Conservation (phyloP, 768 basidiomycete genomes). For the Termitomyces heimii region DNA sequence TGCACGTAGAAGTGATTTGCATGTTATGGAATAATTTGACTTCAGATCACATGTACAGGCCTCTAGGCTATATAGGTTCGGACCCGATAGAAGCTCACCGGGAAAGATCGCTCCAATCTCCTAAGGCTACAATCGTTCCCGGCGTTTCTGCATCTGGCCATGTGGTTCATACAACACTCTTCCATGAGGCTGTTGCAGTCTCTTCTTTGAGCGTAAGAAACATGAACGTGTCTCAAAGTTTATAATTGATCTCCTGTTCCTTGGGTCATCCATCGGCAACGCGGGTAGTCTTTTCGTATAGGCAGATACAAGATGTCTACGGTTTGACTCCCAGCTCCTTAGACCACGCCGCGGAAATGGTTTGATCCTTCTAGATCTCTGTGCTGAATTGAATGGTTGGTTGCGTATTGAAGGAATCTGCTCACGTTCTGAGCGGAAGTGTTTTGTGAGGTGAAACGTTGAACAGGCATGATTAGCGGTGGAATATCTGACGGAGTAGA, state of each 20-base stretch:
- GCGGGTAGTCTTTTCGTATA: background rate
- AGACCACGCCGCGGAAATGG: background rate
- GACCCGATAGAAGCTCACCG: background rate
- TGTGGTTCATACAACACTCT: background rate
- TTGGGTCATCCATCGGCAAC: background rate
- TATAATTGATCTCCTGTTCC: background rate
- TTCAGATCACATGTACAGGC: background rate
- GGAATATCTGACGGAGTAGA: background rate
- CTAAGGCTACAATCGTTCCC: background rate
- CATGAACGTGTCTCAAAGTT: background rate
- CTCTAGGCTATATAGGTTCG: no score
- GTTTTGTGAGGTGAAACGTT: background rate
- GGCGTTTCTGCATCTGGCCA: no score
- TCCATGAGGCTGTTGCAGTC: background rate
- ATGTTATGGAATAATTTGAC: no score
- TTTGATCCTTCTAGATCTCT: background rate
- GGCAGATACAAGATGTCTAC: background rate
- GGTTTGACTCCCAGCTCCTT: background rate
- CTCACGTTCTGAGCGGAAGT: background rate
- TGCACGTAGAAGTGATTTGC: no score
- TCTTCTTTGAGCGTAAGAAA: background rate
- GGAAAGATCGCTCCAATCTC: background rate
- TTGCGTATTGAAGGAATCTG: background rate
- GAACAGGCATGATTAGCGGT: background rate
- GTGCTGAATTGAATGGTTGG: background rate